Conservation (phyloP, 176 grass and related monocot species). For the Saccharum spontaneum region DNA sequence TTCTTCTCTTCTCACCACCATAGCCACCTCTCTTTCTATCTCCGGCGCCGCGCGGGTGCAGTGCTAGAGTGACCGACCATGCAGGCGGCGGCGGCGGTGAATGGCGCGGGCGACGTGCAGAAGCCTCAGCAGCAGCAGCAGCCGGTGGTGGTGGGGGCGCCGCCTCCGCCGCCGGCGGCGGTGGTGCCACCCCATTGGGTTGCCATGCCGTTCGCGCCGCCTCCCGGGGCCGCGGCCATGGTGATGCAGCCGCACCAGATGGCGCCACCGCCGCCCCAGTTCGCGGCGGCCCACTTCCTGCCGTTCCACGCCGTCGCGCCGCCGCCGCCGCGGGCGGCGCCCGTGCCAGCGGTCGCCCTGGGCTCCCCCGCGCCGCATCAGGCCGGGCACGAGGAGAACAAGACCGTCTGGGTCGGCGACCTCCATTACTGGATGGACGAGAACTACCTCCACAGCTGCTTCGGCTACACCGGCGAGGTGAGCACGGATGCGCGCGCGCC, state of each 20-base stretch:
- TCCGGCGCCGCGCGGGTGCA: neutral
- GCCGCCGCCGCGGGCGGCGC: slow-evolving; percentile 28
- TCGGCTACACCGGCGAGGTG: slow-evolving; percentile 93
- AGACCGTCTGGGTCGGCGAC: slow-evolving; percentile 97
- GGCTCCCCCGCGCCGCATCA: slow-evolving; percentile 41
- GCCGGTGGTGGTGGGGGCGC: slow-evolving; percentile 43
- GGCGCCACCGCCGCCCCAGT: slow-evolving; percentile 72
- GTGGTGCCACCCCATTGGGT: slow-evolving; percentile 53
- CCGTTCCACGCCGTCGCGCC: slow-evolving; percentile 60
- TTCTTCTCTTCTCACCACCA: neutral
- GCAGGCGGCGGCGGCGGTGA: slow-evolving; percentile 61
- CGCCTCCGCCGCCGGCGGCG: slow-evolving; percentile 24
- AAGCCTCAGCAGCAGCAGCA: slow-evolving; percentile 48
- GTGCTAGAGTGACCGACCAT: slow-evolving; percentile 40
- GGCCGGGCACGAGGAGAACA: slow-evolving; percentile 81
- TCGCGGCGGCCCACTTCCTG: slow-evolving; percentile 73
- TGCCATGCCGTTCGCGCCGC: slow-evolving; percentile 66
- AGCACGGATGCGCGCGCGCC: slow-evolving; percentile 19
- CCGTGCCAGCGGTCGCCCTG: slow-evolving; percentile 1
- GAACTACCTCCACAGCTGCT: slow-evolving; percentile 95
- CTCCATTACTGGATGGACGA: slow-evolving; percentile 99
- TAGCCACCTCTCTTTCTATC: neutral
- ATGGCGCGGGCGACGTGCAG: slow-evolving; percentile 45
- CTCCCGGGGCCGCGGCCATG: slow-evolving; percentile 54
- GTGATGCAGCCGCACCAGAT: slow-evolving; percentile 87